phyloP scores from a whole-genome alignment of 495 filamentous ascomycete genomes.

The Thermothielavioides terrestris region DNA sequence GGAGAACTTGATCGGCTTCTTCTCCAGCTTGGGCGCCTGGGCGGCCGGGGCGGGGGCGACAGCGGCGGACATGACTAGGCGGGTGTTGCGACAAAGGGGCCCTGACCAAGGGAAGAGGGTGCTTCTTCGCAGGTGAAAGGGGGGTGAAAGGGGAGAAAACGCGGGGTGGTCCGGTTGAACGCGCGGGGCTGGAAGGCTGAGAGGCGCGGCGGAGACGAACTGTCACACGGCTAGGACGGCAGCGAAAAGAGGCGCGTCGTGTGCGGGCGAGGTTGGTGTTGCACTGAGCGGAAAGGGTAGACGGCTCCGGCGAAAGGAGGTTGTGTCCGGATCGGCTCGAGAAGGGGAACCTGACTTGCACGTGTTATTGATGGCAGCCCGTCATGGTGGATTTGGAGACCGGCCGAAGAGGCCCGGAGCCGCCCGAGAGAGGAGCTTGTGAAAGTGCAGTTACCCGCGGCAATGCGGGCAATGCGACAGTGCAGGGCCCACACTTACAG shows the following conservation, averaged over 20 bases:
- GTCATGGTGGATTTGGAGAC: conserved; percentile 4
- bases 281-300: not conserved
- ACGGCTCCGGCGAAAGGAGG: not conserved
- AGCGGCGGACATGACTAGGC: conserved; percentile 49
- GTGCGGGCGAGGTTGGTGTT: not conserved
- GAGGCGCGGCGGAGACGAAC: not conserved
- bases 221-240: not conserved
- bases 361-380: conserved; percentile 27
- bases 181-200: no score
- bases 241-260: not conserved
- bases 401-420: conserved; percentile 7
- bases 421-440: not conserved
- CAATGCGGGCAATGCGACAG: conserved; percentile 9
- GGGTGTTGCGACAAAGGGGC: conserved; percentile 49
- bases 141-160: conserved; percentile 10
- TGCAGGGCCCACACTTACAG: conserved; percentile 11
- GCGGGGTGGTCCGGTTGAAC: conserved; percentile 1
- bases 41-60: conserved; percentile 48
- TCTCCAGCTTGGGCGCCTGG: conserved; percentile 59
- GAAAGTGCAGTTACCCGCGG: conserved; percentile 18
- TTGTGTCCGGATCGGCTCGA: not conserved
- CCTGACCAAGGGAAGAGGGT: conserved; percentile 89
- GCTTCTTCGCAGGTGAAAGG: conserved; percentile 59
- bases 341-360: conserved; percentile 24
- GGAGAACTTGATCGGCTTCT: conserved; percentile 99